Conservation (phyloP, 306 rosid genomes). For the Trifolium dubium region DNA sequence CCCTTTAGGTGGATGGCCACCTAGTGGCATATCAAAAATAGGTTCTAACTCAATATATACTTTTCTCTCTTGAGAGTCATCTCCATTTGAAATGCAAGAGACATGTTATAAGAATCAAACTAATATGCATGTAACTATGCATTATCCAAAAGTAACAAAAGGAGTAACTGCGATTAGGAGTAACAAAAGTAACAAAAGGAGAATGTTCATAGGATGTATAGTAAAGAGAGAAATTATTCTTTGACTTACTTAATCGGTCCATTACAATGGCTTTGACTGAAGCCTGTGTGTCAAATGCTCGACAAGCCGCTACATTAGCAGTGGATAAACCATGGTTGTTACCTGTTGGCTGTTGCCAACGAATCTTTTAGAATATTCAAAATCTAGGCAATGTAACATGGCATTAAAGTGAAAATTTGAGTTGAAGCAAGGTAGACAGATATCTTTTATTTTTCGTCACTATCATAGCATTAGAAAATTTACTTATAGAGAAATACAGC, state of each 20-base stretch:
- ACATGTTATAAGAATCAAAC: conserved; percentile 53
- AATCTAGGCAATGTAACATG: conserved; percentile 16
- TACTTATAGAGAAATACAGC: neutral
- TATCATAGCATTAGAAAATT: conserved; percentile 5
- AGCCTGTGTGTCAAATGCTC: neutral
- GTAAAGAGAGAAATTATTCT: conserved; percentile 18
- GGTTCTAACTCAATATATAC: conserved; percentile 39
- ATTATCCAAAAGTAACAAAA: conserved; percentile 39
- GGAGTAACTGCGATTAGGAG: too few relatives aligned
- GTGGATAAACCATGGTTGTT: too few relatives aligned
- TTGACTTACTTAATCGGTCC: neutral
- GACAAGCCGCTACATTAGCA: too few relatives aligned
- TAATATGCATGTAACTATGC: conserved; percentile 34
- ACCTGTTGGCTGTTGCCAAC: neutral
- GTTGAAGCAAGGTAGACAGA: conserved; percentile 16
- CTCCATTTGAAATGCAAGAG: conserved; percentile 43
- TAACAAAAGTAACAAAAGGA: conserved; percentile 33
- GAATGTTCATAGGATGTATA: conserved; percentile 21
- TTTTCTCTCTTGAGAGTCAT: conserved; percentile 48
- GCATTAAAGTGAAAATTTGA: conserved; percentile 23
- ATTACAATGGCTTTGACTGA: conserved; percentile 12
- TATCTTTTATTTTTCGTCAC: conserved; percentile 7
- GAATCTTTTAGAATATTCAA: conserved; percentile 4
- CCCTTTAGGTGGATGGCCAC: conserved; percentile 36
- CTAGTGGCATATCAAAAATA: conserved; percentile 43